Evolutionary conservation across 1,284 basidiomycete species (phyloP).

Genomic region (Xerocomus nothofagi): DNA sequence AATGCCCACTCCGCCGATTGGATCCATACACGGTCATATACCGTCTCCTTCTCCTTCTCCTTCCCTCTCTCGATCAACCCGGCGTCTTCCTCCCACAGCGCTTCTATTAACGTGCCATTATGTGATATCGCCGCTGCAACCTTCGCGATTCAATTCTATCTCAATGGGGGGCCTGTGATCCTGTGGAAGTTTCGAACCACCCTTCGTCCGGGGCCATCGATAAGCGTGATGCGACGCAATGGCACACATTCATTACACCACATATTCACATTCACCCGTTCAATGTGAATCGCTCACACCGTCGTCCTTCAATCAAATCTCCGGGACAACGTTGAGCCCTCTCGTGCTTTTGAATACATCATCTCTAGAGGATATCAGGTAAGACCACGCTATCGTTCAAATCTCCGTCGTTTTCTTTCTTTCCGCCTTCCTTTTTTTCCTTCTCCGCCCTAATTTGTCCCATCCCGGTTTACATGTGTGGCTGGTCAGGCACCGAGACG

Average conservation of each 20-base stretch:
- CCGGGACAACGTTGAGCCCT: conserved; percentile 4
- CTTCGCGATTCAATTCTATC: conserved; percentile 7
- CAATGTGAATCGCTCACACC: conserved; percentile 3
- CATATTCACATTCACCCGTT: background rate
- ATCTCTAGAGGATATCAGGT: no score
- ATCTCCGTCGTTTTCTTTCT: no score
- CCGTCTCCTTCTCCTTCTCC: conserved; percentile 14
- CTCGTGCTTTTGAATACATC: no score
- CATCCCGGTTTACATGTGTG: conserved; percentile 7
- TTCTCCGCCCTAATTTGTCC: conserved; percentile 3
- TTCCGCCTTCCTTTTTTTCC: conserved; percentile 6
- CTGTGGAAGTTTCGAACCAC: conserved; percentile 6
- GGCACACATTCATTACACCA: background rate
- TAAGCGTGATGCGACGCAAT: conserved; percentile 2
- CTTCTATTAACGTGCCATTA: conserved; percentile 22
- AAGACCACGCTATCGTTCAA: no score
- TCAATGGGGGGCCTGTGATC: conserved; percentile 10
- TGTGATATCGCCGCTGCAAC: conserved; percentile 19
- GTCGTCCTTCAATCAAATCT: conserved; percentile 1
- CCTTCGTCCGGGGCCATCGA: background rate
- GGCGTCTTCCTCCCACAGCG: conserved; percentile 24
- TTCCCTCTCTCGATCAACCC: conserved; percentile 16
- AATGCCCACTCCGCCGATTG: conserved; percentile 6
- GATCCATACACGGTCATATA: conserved; percentile 7
- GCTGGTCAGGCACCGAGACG: conserved; percentile 23